Conservation (phyloP, 108 stramenopile species). For the Craspedostauros australis region DNA sequence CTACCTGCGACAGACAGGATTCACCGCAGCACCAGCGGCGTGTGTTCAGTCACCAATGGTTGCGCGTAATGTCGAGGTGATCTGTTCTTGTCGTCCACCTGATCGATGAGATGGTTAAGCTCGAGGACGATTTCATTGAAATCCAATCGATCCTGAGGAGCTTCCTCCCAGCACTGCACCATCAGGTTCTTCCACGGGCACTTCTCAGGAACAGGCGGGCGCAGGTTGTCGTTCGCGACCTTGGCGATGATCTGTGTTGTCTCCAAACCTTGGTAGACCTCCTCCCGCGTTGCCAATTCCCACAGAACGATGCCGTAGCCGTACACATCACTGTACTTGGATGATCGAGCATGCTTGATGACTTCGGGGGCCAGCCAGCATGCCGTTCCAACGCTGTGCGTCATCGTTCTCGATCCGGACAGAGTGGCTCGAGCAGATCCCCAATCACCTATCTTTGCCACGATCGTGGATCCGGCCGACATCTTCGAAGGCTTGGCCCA, state of each 20-base stretch:
- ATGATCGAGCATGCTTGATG: slow-evolving; percentile 74
- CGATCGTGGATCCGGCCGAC: slow-evolving; percentile 59
- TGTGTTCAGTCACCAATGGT: no score
- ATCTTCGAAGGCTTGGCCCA: slow-evolving; percentile 37
- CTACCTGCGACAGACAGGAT: no score
- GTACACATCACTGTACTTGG: slow-evolving; percentile 92
- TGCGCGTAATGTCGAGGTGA: no score
- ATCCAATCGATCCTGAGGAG: slow-evolving; percentile 70
- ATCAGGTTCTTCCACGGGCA: slow-evolving; percentile 92
- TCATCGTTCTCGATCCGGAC: slow-evolving; percentile 87
- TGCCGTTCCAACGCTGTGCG: slow-evolving; percentile 96
- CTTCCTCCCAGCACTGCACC: slow-evolving; percentile 93
- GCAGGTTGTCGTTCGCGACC: slow-evolving; percentile 91
- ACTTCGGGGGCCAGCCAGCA: slow-evolving; percentile 98
- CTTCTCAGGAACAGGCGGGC: slow-evolving; percentile 80
- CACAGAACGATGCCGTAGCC: slow-evolving; percentile 94
- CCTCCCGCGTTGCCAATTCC: slow-evolving; percentile 92
- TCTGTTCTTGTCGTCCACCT: slow-evolving; percentile 4
- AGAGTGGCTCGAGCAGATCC: slow-evolving; percentile 88
- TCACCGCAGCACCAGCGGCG: no score
- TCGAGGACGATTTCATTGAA: slow-evolving; percentile 84
- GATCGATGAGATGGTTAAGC: slow-evolving; percentile 44
- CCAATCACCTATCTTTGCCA: slow-evolving; percentile 95
- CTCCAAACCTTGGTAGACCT: slow-evolving; percentile 88
- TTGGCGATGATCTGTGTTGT: slow-evolving; percentile 93